These are phyloP conservation scores for Microstegium vimineum DNA, from an alignment of 176 grass and related monocot genomes.

Conservation along the genomic window DNA sequence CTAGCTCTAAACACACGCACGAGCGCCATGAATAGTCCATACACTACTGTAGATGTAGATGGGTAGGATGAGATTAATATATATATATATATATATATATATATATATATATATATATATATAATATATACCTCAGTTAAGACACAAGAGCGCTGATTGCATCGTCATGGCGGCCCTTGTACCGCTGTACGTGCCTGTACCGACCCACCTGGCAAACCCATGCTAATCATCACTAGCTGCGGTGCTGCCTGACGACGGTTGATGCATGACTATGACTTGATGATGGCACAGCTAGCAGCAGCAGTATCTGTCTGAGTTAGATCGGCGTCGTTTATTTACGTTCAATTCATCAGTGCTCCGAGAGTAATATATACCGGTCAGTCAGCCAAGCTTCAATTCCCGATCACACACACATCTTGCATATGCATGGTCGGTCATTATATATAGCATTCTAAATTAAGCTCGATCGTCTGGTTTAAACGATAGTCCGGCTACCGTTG, in stretches of 20 bases:
- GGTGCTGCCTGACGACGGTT: no score
- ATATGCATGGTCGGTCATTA: neutral
- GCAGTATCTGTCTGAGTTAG: no score
- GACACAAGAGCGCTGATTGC: conserved; percentile 5
- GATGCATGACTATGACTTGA: neutral
- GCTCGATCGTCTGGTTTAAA: neutral
- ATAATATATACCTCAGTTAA: no score
- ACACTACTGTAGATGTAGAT: no score
- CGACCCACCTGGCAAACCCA: neutral
- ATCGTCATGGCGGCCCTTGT: neutral
- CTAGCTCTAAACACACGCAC: neutral
- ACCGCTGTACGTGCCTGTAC: neutral
- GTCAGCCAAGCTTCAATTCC: neutral
- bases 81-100: no score
- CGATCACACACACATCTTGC: neutral
- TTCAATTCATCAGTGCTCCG: neutral
- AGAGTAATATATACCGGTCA: no score
- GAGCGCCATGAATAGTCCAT: neutral
- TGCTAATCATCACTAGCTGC: neutral
- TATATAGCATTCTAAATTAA: neutral
- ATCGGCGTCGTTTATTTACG: no score
- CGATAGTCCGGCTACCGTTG: no score
- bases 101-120: no score
- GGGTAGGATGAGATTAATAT: neutral
- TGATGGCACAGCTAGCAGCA: neutral